These are phyloP conservation scores for Chamaenerion angustifolium DNA, from an alignment of 345 rosid genomes.

Conservation along the genomic window DNA sequence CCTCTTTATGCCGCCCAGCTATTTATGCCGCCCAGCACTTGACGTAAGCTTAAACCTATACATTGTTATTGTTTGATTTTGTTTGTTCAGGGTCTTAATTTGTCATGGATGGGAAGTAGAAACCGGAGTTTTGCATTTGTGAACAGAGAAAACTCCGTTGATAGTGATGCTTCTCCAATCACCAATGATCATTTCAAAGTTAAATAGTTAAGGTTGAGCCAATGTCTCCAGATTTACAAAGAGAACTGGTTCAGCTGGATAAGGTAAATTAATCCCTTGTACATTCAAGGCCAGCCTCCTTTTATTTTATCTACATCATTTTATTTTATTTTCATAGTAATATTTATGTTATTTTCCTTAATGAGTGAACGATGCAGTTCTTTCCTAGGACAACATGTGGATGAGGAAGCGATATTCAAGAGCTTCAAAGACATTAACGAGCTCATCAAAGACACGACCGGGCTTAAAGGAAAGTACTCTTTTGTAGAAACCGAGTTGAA, in stretches of 20 bases:
- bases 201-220: slow-evolving; percentile 40
- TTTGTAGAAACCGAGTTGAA: slow-evolving; percentile 66
- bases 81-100: slow-evolving; percentile 40
- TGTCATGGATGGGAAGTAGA: slow-evolving; percentile 27
- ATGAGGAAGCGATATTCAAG: slow-evolving; percentile 80
- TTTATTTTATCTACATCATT: background rate
- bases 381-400: slow-evolving; percentile 64
- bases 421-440: slow-evolving; percentile 91
- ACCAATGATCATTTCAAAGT: slow-evolving; percentile 50
- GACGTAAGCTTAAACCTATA: too few species aligned
- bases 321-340: too few species aligned
- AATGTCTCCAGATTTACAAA: slow-evolving; percentile 53
- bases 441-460: slow-evolving; percentile 70
- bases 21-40: too few species aligned
- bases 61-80: slow-evolving; percentile 3
- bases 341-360: too few species aligned
- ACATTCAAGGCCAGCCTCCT: slow-evolving; percentile 1
- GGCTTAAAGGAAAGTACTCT: too few species aligned
- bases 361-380: slow-evolving; percentile 46
- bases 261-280: slow-evolving; percentile 33
- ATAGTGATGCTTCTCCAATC: slow-evolving; percentile 35
- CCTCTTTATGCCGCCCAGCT: too few species aligned
- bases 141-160: too few species aligned
- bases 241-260: slow-evolving; percentile 47
- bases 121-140: slow-evolving; percentile 19